Base-by-base conservation (phyloP, 2,329 filamentous ascomycete genomes). In the Verticillium isaacii region DNA sequence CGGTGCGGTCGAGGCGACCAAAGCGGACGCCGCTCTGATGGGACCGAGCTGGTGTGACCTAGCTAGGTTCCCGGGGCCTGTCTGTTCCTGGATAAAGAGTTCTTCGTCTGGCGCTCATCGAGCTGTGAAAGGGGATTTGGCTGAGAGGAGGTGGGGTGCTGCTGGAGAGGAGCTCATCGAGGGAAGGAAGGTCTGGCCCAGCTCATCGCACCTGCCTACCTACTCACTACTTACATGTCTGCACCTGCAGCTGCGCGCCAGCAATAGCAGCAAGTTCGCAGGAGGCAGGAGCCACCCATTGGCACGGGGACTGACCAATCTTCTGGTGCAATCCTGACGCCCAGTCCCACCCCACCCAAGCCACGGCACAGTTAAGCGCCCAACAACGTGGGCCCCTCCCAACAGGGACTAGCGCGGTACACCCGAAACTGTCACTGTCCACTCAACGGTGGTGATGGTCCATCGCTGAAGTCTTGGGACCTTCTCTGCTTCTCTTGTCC, bases 1-100 rank as follows among this genome's bases (percentile, higher is more conserved):
- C 32, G 59, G 56, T 36, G 61, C 61, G 11, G 61, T 61, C 5
- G 58, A 61, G 29, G 56, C 54, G 15, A 52, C 39, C n/a, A 59
- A 61, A 25, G n/a, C 56, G 7, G 61, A 58, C 39, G 61, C 59
- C 6, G 19, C 45, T 23, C 19, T 52, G 45, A 25, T 23, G 45
- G 45, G n/a, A 52, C 45, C 45, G 9, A 52, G 45, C 45, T 52
- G 45, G 45, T 52, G 45, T 23, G 45, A 52, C 19, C 45, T 25
- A 14, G 19, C 45, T 52, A 52, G 45, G 45, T 3, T 45, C 39
- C 8, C n/a, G n/a, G 39, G n/a, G n/a, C 39, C 9, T 45, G 39
- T 41, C 37, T 41, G 37, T 41, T 41, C 37, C n/a, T n/a, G n/a
- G n/a, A n/a, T n/a, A n/a, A n/a, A n/a, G 5, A n/a, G 34, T 11